Base-by-base conservation (phyloP, 2,329 filamentous ascomycete species). In the Ceratocystis cacaofunesta region DNA sequence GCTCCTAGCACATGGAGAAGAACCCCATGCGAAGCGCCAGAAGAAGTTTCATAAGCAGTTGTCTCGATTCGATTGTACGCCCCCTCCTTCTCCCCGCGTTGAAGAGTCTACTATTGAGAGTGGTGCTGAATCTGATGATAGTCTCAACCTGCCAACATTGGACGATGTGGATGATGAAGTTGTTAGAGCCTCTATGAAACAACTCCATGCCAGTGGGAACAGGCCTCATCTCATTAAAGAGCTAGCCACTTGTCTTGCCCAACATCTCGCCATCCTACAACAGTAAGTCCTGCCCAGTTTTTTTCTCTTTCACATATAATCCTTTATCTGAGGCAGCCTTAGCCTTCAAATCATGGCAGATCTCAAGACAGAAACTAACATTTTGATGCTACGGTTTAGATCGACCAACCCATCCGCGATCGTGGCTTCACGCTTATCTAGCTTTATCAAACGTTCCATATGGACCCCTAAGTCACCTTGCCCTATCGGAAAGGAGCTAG, bases 331-430 rank as follows among this genome's bases (percentile, higher is more conserved):
- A 41, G 36, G 2, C 36, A 15, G 36, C 10, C 3, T 15, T 41
- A 0, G 7, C 46, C 15, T 15, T 63, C 58, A 60, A 58, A 44
- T 61, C 30, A 67, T 64, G 46, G n/a, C 66, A 60, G 8, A 19
- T 2, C 2, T 25, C 3, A 15, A 41, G 36, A 41, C 10, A 15
- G 36, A 41, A 41, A 32, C 43, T 62, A 58, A 63, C 28, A 12
- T 8, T 60, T 12, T 17, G 50, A 64, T 62, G 70, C 69, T 69
- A 71, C 19, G 17, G 67, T 69, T 65, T 74, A 97, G 94, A 76
- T 97, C 94, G 69, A 91, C 92, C 63, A 97, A 97, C 74, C 92
- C 92, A 65, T 90, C 89, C 72, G 92, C 94, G 66, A 90, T 99
- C 71, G 92, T 99, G 70, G 96, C 92, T 1, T 96, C 94, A 57